Evolutionary conservation across 2,329 filamentous ascomycete species (phyloP).

Genomic region (Endoconidiophora polonica): DNA sequence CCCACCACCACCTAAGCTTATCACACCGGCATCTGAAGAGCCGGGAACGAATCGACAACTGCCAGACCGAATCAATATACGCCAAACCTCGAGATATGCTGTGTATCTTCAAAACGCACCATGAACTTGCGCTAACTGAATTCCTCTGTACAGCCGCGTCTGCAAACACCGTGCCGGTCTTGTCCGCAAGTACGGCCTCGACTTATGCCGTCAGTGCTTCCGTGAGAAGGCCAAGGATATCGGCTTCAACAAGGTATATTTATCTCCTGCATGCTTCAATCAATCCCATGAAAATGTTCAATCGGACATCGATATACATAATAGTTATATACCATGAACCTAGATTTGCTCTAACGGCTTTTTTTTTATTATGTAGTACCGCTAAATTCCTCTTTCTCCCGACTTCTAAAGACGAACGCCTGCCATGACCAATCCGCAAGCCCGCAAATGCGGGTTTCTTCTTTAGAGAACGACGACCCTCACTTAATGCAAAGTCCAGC

Average conservation of each 20-base stretch:
- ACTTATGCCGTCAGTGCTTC: constrained; percentile 71
- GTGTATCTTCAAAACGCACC: not conserved
- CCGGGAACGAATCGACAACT: not conserved
- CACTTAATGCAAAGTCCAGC: constrained; percentile 12
- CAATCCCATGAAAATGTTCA: not conserved
- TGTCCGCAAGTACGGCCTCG: constrained; percentile 98
- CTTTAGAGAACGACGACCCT: constrained; percentile 9
- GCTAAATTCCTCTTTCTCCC: constrained; percentile 13
- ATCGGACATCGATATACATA: too few species aligned
- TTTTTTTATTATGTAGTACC: constrained; percentile 6
- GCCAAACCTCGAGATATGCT: not conserved
- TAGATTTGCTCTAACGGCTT: constrained; percentile 2
- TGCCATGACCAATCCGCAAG: constrained; percentile 11
- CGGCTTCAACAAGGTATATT: constrained; percentile 52
- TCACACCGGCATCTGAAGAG: too few species aligned
- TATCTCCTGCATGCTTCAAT: not conserved
- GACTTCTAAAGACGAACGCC: constrained; percentile 12
- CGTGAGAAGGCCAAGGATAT: constrained; percentile 57
- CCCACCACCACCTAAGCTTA: too few species aligned
- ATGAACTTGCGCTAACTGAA: too few species aligned
- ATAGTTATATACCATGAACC: not conserved
- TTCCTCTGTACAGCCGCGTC: constrained; percentile 33
- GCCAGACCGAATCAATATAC: not conserved
- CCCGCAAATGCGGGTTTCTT: constrained; percentile 1
- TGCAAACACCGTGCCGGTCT: constrained; percentile 95